phyloP scores from a whole-genome alignment of 2,329 filamentous ascomycete species.

The Pseudonectria foliicola region DNA sequence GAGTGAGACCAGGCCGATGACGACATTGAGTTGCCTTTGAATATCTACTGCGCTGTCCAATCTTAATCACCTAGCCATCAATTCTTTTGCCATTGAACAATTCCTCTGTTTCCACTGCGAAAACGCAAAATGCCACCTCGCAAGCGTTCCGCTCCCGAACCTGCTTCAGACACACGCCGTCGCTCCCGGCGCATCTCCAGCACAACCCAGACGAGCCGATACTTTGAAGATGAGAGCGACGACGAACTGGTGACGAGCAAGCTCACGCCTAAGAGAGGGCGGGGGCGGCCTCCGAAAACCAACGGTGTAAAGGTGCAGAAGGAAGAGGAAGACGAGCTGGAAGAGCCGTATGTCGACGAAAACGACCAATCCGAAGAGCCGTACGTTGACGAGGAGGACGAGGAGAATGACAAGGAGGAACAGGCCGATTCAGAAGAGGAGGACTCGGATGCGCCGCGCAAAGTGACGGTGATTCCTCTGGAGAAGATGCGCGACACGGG shows the following conservation, averaged over 20 bases:
- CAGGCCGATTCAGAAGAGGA: constrained; percentile 28
- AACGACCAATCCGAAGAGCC: constrained; percentile 19
- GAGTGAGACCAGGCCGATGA: constrained; percentile 13
- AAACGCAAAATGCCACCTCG: constrained; percentile 29
- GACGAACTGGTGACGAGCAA: not conserved
- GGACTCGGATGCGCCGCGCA: constrained; percentile 30
- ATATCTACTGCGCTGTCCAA: not conserved
- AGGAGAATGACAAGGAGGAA: constrained; percentile 21
- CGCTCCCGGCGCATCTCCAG: constrained; percentile 41
- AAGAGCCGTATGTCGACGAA: constrained; percentile 4
- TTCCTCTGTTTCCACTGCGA: not conserved
- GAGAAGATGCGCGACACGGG: constrained; percentile 28
- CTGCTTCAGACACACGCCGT: constrained; percentile 30
- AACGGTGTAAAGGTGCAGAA: constrained; percentile 1
- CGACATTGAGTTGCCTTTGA: constrained; percentile 12
- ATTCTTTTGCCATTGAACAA: not conserved
- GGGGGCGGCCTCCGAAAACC: constrained; percentile 20
- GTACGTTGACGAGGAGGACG: constrained; percentile 16
- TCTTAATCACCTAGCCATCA: not conserved
- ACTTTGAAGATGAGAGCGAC: constrained; percentile 38
- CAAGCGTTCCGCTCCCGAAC: constrained; percentile 30
- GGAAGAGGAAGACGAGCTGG: constrained; percentile 17
- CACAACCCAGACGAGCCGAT: constrained; percentile 42
- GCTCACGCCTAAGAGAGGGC: constrained; percentile 22
- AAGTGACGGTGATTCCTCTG: constrained; percentile 28